Evolutionary conservation across 768 basidiomycete species (phyloP).

Genomic region (Phylloporus sp.): DNA sequence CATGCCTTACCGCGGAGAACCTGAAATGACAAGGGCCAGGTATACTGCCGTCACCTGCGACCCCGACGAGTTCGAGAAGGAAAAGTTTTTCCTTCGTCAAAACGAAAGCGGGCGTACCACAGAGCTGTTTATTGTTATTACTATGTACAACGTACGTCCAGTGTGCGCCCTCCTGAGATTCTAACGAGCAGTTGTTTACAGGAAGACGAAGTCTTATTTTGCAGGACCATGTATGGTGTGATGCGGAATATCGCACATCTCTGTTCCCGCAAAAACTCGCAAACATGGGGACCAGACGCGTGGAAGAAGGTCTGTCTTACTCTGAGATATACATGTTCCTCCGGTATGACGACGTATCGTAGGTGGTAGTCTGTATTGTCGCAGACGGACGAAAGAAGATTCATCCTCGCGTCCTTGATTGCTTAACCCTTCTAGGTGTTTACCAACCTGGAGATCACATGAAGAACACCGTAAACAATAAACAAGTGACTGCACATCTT

Average conservation of each 20-base stretch:
- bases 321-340: neutral
- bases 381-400: conserved; percentile 82
- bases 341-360: neutral
- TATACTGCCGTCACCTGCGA: conserved; percentile 93
- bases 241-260: conserved; percentile 83
- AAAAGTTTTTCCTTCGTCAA: conserved; percentile 82
- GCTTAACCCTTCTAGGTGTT: conserved; percentile 87
- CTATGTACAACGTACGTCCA: conserved; percentile 86
- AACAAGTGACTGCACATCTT: conserved; percentile 66
- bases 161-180: neutral
- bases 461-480: conserved; percentile 64
- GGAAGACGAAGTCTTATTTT: conserved; percentile 90
- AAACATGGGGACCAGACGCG: conserved; percentile 93
- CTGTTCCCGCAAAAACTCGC: conserved; percentile 81
- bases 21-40: conserved; percentile 68
- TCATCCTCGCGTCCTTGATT: conserved; percentile 81
- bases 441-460: conserved; percentile 70
- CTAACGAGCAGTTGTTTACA: conserved; percentile 26
- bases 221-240: conserved; percentile 90
- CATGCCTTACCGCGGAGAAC: conserved; percentile 62
- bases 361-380: conserved; percentile 92
- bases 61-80: conserved; percentile 84
- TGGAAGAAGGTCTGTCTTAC: conserved; percentile 77
- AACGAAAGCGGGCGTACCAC: conserved; percentile 74
- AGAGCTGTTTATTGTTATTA: conserved; percentile 90